phyloP scores from a whole-genome alignment of 805 yeast genomes.

The Yarrowia sp. region DNA sequence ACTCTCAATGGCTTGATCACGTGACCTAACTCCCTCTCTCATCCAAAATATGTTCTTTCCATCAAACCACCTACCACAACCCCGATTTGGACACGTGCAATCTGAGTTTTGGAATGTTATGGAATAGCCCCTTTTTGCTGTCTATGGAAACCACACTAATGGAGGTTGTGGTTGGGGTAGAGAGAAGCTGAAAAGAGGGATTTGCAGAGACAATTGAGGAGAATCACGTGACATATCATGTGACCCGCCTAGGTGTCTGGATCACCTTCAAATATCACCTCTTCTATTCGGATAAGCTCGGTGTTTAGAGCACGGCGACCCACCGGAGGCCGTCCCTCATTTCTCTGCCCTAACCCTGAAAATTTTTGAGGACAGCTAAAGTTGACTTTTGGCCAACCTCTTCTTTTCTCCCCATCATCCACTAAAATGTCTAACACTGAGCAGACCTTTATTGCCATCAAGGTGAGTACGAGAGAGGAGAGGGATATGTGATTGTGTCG shows the following conservation, averaged over 20 bases:
- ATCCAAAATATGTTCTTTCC: too few species aligned
- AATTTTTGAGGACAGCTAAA: background rate
- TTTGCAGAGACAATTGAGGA: background rate
- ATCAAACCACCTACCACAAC: background rate
- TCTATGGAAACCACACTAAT: background rate
- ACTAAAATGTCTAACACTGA: conserved; percentile 30
- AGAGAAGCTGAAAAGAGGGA: background rate
- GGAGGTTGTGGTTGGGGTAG: background rate
- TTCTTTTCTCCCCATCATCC: conserved; percentile 10
- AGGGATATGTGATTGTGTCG: background rate
- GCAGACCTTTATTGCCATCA: conserved; percentile 44
- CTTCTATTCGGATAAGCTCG: background rate
- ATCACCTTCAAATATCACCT: background rate
- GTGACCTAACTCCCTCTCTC: too few species aligned
- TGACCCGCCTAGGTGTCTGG: background rate
- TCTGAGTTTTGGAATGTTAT: conserved; percentile 2
- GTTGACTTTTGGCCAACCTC: background rate
- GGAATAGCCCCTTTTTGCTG: background rate
- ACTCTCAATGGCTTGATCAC: too few species aligned
- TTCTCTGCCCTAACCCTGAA: conserved; percentile 24
- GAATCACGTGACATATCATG: background rate
- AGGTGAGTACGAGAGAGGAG: conserved; percentile 36
- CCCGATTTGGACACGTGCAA: background rate
- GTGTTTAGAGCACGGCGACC: background rate
- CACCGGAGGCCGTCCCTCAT: background rate